Conservation (phyloP, 257 asterid species). For the Solanum neorickii region DNA sequence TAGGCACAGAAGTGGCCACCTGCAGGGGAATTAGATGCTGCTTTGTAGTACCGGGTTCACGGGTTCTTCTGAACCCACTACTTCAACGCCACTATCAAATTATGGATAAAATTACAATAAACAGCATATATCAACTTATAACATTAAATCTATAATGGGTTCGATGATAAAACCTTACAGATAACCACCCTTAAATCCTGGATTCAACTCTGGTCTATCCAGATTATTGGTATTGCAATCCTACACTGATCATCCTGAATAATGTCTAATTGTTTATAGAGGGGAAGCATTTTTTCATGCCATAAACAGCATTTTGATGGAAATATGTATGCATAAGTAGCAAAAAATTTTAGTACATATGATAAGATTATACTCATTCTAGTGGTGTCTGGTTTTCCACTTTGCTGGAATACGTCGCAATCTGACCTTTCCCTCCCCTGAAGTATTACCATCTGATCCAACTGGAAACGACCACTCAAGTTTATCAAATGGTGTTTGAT, state of each 20-base stretch:
- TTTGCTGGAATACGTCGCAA: not conserved
- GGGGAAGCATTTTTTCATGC: not conserved
- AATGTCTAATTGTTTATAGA: not conserved
- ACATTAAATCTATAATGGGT: not conserved
- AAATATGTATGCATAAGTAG: not conserved
- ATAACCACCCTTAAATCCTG: not conserved
- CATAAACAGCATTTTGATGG: not conserved
- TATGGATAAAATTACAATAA: not conserved
- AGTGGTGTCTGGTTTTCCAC: not conserved
- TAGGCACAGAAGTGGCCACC: not conserved
- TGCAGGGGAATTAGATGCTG: not conserved
- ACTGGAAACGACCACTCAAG: not conserved
- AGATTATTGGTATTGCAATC: not conserved
- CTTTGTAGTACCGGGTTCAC: not conserved
- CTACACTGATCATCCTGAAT: not conserved
- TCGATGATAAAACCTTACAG: too few species aligned
- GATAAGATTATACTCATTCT: not conserved
- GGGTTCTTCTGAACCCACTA: not conserved
- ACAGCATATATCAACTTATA: not conserved
- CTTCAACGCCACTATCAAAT: not conserved
- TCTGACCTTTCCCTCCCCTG: not conserved
- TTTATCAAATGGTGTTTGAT: not conserved
- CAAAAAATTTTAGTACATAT: not conserved
- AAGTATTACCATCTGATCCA: not conserved
- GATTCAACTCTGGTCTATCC: not conserved